phyloP scores from a whole-genome alignment of 2,329 filamentous ascomycete species.

The Sclerotinia subarctica region DNA sequence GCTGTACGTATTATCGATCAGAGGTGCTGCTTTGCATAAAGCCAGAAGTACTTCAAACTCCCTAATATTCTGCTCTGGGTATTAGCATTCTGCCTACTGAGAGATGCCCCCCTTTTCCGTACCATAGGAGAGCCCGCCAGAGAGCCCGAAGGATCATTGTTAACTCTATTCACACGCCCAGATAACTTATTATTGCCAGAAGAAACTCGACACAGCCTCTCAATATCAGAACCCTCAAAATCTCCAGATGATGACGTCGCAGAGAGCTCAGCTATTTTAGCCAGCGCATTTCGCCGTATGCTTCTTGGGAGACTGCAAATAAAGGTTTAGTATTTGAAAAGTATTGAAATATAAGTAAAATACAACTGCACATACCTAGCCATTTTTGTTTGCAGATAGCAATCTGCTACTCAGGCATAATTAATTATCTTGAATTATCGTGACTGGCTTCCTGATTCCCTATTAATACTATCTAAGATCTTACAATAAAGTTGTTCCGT shows the following conservation, averaged over 20 bases:
- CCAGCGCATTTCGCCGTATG: slow-evolving; percentile 59
- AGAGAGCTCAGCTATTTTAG: slow-evolving; percentile 63
- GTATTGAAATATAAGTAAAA: neutral
- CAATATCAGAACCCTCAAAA: slow-evolving; percentile 61
- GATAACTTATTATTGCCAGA: slow-evolving; percentile 46
- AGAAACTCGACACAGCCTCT: slow-evolving; percentile 58
- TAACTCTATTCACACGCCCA: slow-evolving; percentile 48
- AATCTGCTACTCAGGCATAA: neutral
- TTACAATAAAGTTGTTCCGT: neutral
- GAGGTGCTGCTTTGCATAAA: slow-evolving; percentile 83
- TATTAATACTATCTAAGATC: too few relatives aligned
- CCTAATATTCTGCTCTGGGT: slow-evolving; percentile 64
- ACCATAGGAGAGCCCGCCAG: slow-evolving; percentile 61
- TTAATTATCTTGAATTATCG: neutral
- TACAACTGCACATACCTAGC: slow-evolving; percentile 12
- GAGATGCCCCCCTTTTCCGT: slow-evolving; percentile 24
- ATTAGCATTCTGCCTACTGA: slow-evolving; percentile 14
- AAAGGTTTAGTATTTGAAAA: slow-evolving; percentile 1
- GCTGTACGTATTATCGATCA: slow-evolving; percentile 65
- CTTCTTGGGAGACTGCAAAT: slow-evolving; percentile 44
- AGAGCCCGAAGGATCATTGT: slow-evolving; percentile 42
- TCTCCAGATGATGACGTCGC: slow-evolving; percentile 52
- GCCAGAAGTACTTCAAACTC: slow-evolving; percentile 92
- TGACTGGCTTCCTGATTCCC: neutral
- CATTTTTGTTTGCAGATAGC: slow-evolving; percentile 4